Base-by-base conservation (phyloP, 345 rosid genomes). In the Pistacia atlantica region DNA sequence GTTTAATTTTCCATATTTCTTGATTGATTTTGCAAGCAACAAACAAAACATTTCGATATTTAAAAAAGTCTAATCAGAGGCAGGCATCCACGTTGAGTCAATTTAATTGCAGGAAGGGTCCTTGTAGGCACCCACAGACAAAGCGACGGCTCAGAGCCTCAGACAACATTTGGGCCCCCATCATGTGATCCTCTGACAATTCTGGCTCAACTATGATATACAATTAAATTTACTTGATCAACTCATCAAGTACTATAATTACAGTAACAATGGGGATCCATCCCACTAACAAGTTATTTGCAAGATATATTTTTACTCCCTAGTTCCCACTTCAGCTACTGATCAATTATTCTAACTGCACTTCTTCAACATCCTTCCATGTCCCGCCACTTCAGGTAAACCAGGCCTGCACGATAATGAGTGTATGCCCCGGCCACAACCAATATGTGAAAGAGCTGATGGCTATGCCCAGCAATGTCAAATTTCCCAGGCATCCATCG, bases 401-500 rank as follows among this genome's bases (percentile, higher is more conserved):
- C 86, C 69, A 93, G 82, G 51, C 97, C 98, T 4, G 99, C 97
- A 28, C 79, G 91, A 71, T 93, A 95, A 48, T 95, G 99, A 12
- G 96, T 87, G 57, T 88, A 93, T 0, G 97, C 99, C 61, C 97
- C 97, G 13, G 99, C 97, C 60, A 93, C 90, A 1, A 95, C 97
- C 65, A 93, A 62, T 62, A 95, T 37, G 78, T 93, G 98, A 80
- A 95, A 95, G 65, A 93, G 88, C 62, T 95, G 99, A 76, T 95
- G 99, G 73, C 99, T 95, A 59, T 95, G 97, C 68, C 99, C 98
- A 9, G 97, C 98, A 74, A 95, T 89, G 87, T 95, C 99, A 20
- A 93, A 93, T 68, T 89, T 93, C 8, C 99, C 98, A 0, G 99
- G 99, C 96, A 82, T 92, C 99, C 99, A 95, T 66, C 98, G 79